Percentiles rank a stretch among this genome's conserved stretches.
phyloP scores from a whole-genome alignment of 2,329 filamentous ascomycete genomes.

The Microdochium nivale region DNA sequence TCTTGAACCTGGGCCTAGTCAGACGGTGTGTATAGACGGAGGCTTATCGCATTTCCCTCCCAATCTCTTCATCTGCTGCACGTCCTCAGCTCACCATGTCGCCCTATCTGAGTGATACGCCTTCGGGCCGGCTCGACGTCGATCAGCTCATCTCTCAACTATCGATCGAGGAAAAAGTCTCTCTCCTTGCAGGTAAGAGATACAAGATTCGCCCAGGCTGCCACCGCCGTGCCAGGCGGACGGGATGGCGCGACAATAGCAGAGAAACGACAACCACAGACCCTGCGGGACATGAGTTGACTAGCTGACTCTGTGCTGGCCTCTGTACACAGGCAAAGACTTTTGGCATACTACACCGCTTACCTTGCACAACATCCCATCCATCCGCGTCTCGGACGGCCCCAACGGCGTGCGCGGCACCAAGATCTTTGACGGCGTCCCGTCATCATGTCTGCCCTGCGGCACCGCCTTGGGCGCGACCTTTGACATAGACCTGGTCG shows the following conservation, averaged over 20 bases:
- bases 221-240: too few species aligned
- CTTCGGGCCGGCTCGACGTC: background rate
- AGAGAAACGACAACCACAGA: too few species aligned
- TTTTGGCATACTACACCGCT: constrained; percentile 63
- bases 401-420: constrained; percentile 12
- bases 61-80: too few species aligned
- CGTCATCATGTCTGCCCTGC: constrained; percentile 9
- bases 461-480: constrained; percentile 16
- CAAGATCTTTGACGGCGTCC: constrained; percentile 8
- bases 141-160: background rate
- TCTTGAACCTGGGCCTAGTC: too few species aligned
- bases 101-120: too few species aligned
- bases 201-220: too few species aligned
- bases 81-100: too few species aligned
- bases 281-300: too few species aligned
- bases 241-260: too few species aligned
- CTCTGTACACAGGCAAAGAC: constrained; percentile 49
- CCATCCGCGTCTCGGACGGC: constrained; percentile 6
- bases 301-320: constrained; percentile 24
- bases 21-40: too few species aligned
- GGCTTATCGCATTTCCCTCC: too few species aligned
- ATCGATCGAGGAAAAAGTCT: background rate
- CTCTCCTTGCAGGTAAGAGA: background rate
- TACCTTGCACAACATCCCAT: background rate
- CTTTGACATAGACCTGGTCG: constrained; percentile 14